A percentile compares a stretch with the other conserved stretches of the same genome.
phyloP scores from a whole-genome alignment of 2,329 filamentous ascomycete genomes.

The Sphaerulina populicola region DNA sequence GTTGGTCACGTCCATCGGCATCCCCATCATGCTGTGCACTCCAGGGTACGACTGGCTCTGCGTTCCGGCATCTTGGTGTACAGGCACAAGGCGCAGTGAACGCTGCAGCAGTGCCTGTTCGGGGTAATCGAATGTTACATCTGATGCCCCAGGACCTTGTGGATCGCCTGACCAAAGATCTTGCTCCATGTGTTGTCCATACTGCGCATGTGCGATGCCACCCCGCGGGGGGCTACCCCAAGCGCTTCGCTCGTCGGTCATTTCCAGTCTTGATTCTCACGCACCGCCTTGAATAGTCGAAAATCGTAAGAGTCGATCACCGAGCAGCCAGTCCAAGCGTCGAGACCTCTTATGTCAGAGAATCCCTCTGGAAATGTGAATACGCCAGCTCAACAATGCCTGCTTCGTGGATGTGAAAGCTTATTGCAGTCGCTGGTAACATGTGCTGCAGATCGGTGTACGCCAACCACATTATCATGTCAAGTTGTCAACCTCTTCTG shows the following conservation, averaged over 20 bases:
- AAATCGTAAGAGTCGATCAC: constrained; percentile 3
- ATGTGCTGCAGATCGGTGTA: no score
- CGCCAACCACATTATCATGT: no score
- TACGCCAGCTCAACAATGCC: no score
- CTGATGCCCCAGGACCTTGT: not conserved
- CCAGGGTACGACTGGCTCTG: not conserved
- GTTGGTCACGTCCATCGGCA: not conserved
- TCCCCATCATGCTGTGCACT: not conserved
- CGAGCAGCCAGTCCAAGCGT: not conserved
- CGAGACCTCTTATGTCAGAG: no score
- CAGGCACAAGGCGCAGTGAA: not conserved
- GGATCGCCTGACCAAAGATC: constrained; percentile 1
- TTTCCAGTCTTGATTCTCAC: not conserved
- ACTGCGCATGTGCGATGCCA: not conserved
- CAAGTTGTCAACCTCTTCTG: no score
- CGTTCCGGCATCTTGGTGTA: not conserved
- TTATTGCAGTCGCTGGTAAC: no score
- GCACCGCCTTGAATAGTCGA: not conserved
- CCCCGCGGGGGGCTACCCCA: not conserved
- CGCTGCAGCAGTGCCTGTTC: constrained; percentile 1
- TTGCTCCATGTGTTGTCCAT: not conserved
- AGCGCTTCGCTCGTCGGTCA: constrained; percentile 2
- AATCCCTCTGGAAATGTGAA: no score
- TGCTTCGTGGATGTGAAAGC: no score
- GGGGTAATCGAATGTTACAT: not conserved